phyloP scores from a whole-genome alignment of 2,329 filamentous ascomycete genomes.

The Colletotrichum sp. region DNA sequence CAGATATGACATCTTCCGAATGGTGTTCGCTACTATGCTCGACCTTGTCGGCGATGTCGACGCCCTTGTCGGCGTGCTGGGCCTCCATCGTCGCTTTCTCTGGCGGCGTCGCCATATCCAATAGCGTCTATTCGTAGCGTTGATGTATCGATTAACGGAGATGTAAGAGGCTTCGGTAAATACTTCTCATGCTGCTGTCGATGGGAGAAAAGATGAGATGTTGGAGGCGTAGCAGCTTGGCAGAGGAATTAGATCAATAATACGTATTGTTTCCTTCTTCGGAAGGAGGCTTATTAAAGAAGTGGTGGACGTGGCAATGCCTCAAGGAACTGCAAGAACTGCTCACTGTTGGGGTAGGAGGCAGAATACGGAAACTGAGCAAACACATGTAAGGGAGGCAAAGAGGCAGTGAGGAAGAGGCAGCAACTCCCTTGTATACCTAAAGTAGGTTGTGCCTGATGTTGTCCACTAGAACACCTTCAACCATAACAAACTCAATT shows the following conservation, averaged over 20 bases:
- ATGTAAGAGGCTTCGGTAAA: not conserved
- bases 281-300: not conserved
- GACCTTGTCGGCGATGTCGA: not conserved
- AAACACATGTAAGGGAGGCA: not conserved
- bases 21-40: not conserved
- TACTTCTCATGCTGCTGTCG: not conserved
- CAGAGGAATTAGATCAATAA: not conserved
- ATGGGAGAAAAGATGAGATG: not conserved
- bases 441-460: not conserved
- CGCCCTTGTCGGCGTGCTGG: conserved; percentile 8
- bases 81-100: not conserved
- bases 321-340: not conserved
- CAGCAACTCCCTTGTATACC: not conserved
- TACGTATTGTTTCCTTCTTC: not conserved
- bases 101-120: not conserved
- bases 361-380: not conserved
- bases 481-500: not conserved
- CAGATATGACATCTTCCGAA: not conserved
- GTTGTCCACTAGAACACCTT: not conserved
- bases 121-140: not conserved
- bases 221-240: not conserved
- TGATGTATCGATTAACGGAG: not conserved
- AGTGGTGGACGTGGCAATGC: not conserved
- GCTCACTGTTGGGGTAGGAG: not conserved
- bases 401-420: not conserved